A percentile compares a stretch with the other conserved stretches of the same genome.
phyloP scores from a whole-genome alignment of 2,329 filamentous ascomycete species.

The Onygenales sp. region DNA sequence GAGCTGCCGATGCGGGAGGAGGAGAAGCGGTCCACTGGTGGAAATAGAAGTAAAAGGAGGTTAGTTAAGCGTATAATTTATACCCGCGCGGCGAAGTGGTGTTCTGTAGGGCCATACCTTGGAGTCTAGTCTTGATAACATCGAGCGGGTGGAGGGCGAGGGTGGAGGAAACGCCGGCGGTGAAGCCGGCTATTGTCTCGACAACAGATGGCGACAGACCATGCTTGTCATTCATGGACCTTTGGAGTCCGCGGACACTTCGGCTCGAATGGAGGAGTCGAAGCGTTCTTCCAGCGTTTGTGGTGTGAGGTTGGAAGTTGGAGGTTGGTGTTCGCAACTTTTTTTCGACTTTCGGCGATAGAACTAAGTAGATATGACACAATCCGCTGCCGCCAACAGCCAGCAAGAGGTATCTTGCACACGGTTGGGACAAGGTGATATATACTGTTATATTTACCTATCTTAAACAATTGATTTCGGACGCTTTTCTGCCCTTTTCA shows the following conservation, averaged over 20 bases:
- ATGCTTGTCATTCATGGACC: constrained; percentile 38
- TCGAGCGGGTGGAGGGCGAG: constrained; percentile 86
- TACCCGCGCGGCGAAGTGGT: constrained; percentile 14
- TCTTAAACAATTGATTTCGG: too few relatives aligned
- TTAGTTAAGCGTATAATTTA: constrained; percentile 14
- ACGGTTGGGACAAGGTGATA: too few relatives aligned
- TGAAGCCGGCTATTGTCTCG: constrained; percentile 83
- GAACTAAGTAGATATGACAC: too few relatives aligned
- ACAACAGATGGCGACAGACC: constrained; percentile 66
- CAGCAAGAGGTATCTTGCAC: too few relatives aligned
- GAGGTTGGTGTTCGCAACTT: neutral
- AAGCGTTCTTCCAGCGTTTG: neutral
- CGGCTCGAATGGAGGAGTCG: neutral
- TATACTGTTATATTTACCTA: too few relatives aligned
- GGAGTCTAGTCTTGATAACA: constrained; percentile 91
- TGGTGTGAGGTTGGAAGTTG: neutral
- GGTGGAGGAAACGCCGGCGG: constrained; percentile 77
- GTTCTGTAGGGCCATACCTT: constrained; percentile 48
- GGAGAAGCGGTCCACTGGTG: constrained; percentile 43
- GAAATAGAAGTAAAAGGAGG: constrained; percentile 16
- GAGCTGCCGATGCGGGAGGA: constrained; percentile 44
- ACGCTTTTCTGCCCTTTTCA: too few relatives aligned
- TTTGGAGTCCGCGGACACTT: constrained; percentile 2
- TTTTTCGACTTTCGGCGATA: too few relatives aligned
- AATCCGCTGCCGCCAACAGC: too few relatives aligned